Evolutionary conservation across 208 protist genomes (phyloP).

Genomic region (Porcisia deanei): DNA sequence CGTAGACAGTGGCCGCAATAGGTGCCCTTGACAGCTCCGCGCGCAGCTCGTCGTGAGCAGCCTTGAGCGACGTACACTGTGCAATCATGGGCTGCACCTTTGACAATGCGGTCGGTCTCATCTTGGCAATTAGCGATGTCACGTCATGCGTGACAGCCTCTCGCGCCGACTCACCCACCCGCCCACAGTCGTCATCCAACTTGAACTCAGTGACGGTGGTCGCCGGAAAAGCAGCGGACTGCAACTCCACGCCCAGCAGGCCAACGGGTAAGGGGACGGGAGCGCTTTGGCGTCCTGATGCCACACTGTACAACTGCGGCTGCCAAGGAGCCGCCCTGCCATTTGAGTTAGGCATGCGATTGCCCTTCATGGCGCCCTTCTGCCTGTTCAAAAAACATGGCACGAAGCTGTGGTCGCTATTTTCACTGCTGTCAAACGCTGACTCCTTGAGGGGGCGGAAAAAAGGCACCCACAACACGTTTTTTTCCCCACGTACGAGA

Average conservation of each 20-base stretch:
- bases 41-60: conserved; percentile 71
- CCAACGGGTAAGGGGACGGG: conserved; percentile 28
- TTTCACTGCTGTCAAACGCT: not conserved
- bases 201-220: conserved; percentile 50
- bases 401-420: not conserved
- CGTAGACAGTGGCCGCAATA: conserved; percentile 66
- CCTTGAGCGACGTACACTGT: conserved; percentile 49
- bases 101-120: conserved; percentile 45
- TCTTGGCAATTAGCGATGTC: conserved; percentile 71
- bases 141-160: conserved; percentile 68
- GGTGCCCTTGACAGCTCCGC: conserved; percentile 39
- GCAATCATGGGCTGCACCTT: conserved; percentile 78
- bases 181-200: conserved; percentile 18
- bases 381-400: not conserved
- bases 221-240: conserved; percentile 72
- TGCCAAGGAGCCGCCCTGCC: not conserved
- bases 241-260: conserved; percentile 62
- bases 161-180: conserved; percentile 22
- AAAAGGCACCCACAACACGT: conserved; percentile 71
- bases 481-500: conserved; percentile 64
- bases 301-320: not conserved
- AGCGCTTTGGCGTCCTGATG: not conserved
- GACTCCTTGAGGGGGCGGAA: conserved; percentile 17
- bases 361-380: conserved; percentile 17
- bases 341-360: conserved; percentile 25